Evolutionary conservation across 1,139 yeast genomes (phyloP), one percentile per base, ranked within the genome.

Genomic region (Wickerhamiella pararugosa): DNA sequence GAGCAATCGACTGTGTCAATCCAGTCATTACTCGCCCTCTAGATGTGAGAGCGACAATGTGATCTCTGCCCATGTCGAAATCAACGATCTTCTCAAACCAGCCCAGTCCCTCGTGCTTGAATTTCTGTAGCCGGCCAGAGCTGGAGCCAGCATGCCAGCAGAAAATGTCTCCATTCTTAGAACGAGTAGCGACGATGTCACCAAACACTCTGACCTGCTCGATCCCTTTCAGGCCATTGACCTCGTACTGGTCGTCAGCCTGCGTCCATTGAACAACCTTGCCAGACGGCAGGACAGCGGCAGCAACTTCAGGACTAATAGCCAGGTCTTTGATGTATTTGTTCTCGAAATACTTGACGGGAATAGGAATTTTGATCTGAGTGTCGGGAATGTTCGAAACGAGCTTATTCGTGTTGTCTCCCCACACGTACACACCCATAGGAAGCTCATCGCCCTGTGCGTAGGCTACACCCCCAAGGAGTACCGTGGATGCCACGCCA

Each of bases 201-300:
- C 73, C 44, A 26, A 86, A 72, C 25, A 77, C 60, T 42, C 65
- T 62, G 9, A 73, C 75, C 43, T 63, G 56, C 2, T 44, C 48
- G 27, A 77, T 54, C 10, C 36, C 30, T 47, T 69, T 66, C 10
- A 75, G 77, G 33, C 64, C 61, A 43, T 65, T 49, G 2, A 77
- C 71, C 26, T 66, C 51, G 25, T 57, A 54, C 1, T 67, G 58
- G 2, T 42, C 44, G 6, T 39, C 32, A 7, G 52, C 49, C 42
- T 9, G 48, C 41, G 43, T 41, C 79, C 86, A 81, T 55, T 79
- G 82, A 45, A 74, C 76, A 25, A 83, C 68, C 52, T 78, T 73
- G n/a, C 97, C 97, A 26, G 71, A 70, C 1, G 70, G 70, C 47
- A 78, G 71, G 25, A 76, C 70, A 1, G 92, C 76, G 1, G 76